Evolutionary conservation across 2,329 filamentous ascomycete species (phyloP).

Genomic region (Hypoxylon sp.): DNA sequence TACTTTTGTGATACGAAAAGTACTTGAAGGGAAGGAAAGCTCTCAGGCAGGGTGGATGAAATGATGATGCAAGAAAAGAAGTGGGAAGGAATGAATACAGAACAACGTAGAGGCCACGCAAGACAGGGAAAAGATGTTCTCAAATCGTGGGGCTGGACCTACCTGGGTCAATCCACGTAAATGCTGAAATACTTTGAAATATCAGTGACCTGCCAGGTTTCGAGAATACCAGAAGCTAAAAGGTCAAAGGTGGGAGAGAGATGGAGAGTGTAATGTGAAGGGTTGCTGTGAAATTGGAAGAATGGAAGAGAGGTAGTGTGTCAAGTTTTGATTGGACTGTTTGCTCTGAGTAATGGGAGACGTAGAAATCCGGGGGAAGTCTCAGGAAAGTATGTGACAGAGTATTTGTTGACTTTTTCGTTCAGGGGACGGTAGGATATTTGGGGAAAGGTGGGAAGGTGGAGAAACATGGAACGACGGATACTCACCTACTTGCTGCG

Average conservation of each 20-base stretch:
- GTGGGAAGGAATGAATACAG: not conserved
- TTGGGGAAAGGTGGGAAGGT: not conserved
- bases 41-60: not conserved
- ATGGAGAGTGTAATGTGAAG: not conserved
- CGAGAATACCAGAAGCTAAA: not conserved
- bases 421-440: not conserved
- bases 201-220: not conserved
- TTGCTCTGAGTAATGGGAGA: not conserved
- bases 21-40: not conserved
- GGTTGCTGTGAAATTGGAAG: not conserved
- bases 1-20: too few relatives aligned
- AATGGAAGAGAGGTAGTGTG: not conserved
- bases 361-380: not conserved
- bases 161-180: not conserved
- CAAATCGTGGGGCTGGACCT: not conserved
- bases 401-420: not conserved
- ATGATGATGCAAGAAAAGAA: not conserved
- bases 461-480: not conserved
- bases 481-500: constrained; percentile 1
- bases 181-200: not conserved
- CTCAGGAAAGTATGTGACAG: not conserved
- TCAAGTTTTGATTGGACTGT: not conserved
- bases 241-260: not conserved
- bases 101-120: not conserved
- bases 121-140: not conserved